phyloP scores from a whole-genome alignment of 345 rosid species.

The Cardamine chenopodiifolia region DNA sequence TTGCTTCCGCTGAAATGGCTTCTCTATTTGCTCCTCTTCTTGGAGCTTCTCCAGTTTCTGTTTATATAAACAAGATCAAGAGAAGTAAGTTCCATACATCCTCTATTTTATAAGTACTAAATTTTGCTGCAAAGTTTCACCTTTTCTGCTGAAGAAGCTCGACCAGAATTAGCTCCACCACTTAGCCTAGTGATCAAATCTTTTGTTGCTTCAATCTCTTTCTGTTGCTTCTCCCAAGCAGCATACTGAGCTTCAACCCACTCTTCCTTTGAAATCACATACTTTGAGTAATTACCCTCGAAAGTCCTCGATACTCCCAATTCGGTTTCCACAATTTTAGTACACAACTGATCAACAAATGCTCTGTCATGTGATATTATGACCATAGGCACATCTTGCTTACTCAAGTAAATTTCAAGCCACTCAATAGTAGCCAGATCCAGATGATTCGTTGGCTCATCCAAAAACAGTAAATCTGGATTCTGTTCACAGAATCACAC shows the following conservation, averaged over 20 bases:
- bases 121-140: slow-evolving; percentile 37
- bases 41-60: slow-evolving; percentile 82
- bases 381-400: slow-evolving; percentile 93
- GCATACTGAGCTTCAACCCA: slow-evolving; percentile 71
- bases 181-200: slow-evolving; percentile 74
- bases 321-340: slow-evolving; percentile 94
- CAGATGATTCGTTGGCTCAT: slow-evolving; percentile 95
- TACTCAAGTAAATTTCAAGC: slow-evolving; percentile 84
- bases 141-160: slow-evolving; percentile 95
- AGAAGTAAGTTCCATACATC: slow-evolving; percentile 1
- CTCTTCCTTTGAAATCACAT: slow-evolving; percentile 63
- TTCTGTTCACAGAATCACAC: slow-evolving; percentile 49
- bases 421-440: slow-evolving; percentile 90
- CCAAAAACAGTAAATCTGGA: slow-evolving; percentile 87
- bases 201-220: slow-evolving; percentile 79
- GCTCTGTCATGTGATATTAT: slow-evolving; percentile 94
- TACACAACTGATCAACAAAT: slow-evolving; percentile 90
- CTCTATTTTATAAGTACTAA: neutral
- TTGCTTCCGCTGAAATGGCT: slow-evolving; percentile 84
- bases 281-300: slow-evolving; percentile 87
- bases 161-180: slow-evolving; percentile 84
- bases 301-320: slow-evolving; percentile 87
- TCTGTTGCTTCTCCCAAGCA: slow-evolving; percentile 93
- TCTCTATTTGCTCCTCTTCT: slow-evolving; percentile 71
- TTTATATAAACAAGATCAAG: slow-evolving; percentile 18